Evolutionary conservation across 345 rosid species (phyloP), one percentile per base, ranked within the genome.

Genomic region (Gossypium ekmanianum): DNA sequence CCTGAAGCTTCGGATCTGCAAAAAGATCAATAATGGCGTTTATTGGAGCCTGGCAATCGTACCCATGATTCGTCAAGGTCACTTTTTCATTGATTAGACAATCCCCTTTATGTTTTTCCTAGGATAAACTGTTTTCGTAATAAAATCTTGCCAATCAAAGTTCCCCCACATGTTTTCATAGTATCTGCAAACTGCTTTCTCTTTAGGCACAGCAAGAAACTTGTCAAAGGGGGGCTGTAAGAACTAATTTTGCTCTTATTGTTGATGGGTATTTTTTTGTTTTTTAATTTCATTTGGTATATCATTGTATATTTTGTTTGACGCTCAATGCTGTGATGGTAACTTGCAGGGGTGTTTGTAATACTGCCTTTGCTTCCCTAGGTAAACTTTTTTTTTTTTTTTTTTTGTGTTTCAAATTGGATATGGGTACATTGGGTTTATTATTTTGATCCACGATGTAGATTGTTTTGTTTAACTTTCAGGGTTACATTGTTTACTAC

Each of bases 1-100:
- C 54, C 39, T 24, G 3, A 61, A 75, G 81, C 79, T 81, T 79
- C 81, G 70, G 81, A 81, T 58, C 62, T 76, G 27, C 22, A 48
- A 10, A 7, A 45, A 61, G 65, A n/a, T 11, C 18, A 63, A 39
- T 3, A 24, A 66, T 39, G 64, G 52, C 47, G 71, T 3, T 54
- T 75, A 75, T 77, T 78, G 81, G 77, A 79, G 78, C 26, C 17
- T 22, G 77, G 20, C 74, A 45, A 72, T n/a, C 45, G 13, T 2
- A 16, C 74, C 78, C 50, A 45, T 54, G n/a, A 26, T 48, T 76
- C 72, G 57, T 58, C 24, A 20, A 24, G 62, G 11, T 18, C 62
- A 57, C 11, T 9, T 48, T 14, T 48, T 48, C 69, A 74, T 74
- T 59, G 26, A 72, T 70, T 68, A 51, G 51, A 27, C 3, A n/a